Base-by-base conservation (phyloP, 2,329 filamentous ascomycete genomes). In the Penicillium sp. region DNA sequence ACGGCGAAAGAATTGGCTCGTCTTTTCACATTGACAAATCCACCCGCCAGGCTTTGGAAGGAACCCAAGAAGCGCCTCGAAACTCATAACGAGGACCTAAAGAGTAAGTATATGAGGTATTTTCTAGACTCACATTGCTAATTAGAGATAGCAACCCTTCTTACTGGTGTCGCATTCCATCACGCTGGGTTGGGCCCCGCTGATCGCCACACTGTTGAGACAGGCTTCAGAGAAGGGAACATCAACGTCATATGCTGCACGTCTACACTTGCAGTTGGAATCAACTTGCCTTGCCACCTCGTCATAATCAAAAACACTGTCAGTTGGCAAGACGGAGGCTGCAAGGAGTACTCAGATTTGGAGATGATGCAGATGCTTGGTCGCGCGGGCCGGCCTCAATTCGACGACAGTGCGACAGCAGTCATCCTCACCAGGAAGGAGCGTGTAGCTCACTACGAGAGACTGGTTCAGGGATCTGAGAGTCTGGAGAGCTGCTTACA, bases 281-380 rank as follows among this genome's bases (percentile, higher is more conserved):
- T 96, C 31, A 96, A 96, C 69, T 75, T 95, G 10, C 91, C 91
- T 10, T 92, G 90, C 60, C 89, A 94, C 69, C 84, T 93, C 3
- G 90, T 93, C 4, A 86, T 95, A 10, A 83, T 96, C 55, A 95
- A 95, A 71, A 89, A 90, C 23, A 95, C 91, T 0, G 82, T 86
- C 4, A 80, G 81, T 0, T 93, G 86, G 73, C 83, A 85, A 56
- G 82, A 86, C 56, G 79, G 75, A 33, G 75, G 81, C 7, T 80
- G 84, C 38, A 83, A 86, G 55, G 90, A 94, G 70, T 92, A 91
- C 64, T 86, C 89, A 0, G 90, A 94, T 69, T 79, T 95, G 6
- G 91, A 95, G 64, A 83, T 93, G 60, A 93, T 93, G 88, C 91
- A 96, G 67, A 95, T 96, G 91, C 83, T 95, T 49, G 91, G 91